Base-by-base conservation (phyloP, 352 stramenopile genomes). In the Peronosclerospora sorghi region DNA sequence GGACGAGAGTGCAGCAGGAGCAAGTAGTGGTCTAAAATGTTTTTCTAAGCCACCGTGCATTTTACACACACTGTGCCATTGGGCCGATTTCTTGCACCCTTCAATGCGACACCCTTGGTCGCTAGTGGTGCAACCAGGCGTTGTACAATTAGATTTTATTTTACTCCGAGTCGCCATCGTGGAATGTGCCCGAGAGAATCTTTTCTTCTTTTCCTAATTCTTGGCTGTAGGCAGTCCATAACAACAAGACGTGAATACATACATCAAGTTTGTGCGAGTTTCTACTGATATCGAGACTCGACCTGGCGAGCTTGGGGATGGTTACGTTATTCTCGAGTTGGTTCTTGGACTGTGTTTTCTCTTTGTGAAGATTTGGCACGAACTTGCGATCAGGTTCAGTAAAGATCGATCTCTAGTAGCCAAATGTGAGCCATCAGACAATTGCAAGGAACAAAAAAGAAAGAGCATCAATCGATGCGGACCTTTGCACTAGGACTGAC, bases 81-180 rank as follows among this genome's bases (percentile, higher is more conserved):
- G n/a, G n/a, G n/a, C n/a, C n/a, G n/a, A n/a, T n/a, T n/a, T n/a
- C n/a, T n/a, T n/a, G n/a, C n/a, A n/a, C n/a, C n/a, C n/a, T n/a
- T n/a, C n/a, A n/a, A n/a, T n/a, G n/a, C n/a, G n/a, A n/a, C n/a
- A n/a, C n/a, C n/a, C n/a, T n/a, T n/a, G n/a, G n/a, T n/a, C n/a
- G n/a, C n/a, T n/a, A n/a, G n/a, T n/a, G n/a, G n/a, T n/a, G n/a
- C n/a, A n/a, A n/a, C n/a, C n/a, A n/a, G n/a, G n/a, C n/a, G n/a
- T n/a, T n/a, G n/a, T n/a, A n/a, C n/a, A n/a, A n/a, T n/a, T n/a
- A n/a, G n/a, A n/a, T n/a, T 35, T 35, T 17, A 7, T 43, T 20
- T 67, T 57, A 82, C 48, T 82, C 69, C 0, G 69, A 82, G 44
- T 82, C 69, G 20, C 69, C 69, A 34, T 82, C 69, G 42, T 82